Percentiles rank a stretch among this genome's conserved stretches.
These are phyloP conservation scores for Myrica gale DNA, from an alignment of 306 rosid species.

Conservation along the genomic window DNA sequence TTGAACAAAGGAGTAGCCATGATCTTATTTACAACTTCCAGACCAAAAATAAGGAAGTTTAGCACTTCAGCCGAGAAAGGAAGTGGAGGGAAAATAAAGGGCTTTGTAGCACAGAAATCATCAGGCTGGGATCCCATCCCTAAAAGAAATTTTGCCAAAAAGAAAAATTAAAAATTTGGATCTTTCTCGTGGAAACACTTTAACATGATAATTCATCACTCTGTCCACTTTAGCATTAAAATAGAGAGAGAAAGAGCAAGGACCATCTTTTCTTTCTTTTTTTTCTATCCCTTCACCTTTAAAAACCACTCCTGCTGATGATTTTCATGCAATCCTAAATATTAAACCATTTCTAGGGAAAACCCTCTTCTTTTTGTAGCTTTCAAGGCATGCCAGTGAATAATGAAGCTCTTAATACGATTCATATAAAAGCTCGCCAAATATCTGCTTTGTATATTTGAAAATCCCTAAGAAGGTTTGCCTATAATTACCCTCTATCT, in stretches of 20 bases:
- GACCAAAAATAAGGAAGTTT: background rate
- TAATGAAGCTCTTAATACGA: constrained; percentile 36
- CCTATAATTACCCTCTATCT: constrained; percentile 42
- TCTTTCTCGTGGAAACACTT: constrained; percentile 43
- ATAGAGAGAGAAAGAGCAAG: constrained; percentile 50
- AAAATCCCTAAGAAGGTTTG: constrained; percentile 76
- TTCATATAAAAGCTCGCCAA: constrained; percentile 12
- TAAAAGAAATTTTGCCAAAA: constrained; percentile 19
- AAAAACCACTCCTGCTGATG: constrained; percentile 44
- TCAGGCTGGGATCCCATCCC: constrained; percentile 5
- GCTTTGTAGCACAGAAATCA: background rate
- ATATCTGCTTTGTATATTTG: constrained; percentile 47
- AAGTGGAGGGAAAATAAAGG: background rate
- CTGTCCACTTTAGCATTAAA: constrained; percentile 54
- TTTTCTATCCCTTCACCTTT: constrained; percentile 50
- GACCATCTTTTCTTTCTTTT: constrained; percentile 49
- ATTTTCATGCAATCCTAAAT: constrained; percentile 58
- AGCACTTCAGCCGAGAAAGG: background rate
- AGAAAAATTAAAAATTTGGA: constrained; percentile 15
- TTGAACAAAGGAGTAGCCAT: background rate
- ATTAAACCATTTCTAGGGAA: constrained; percentile 39
- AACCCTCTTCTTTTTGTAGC: constrained; percentile 26
- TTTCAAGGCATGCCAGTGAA: constrained; percentile 61
- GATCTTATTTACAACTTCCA: background rate
- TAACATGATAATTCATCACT: constrained; percentile 35